phyloP scores from a whole-genome alignment of 257 asterid species.

The Lavandula angustifolia region DNA sequence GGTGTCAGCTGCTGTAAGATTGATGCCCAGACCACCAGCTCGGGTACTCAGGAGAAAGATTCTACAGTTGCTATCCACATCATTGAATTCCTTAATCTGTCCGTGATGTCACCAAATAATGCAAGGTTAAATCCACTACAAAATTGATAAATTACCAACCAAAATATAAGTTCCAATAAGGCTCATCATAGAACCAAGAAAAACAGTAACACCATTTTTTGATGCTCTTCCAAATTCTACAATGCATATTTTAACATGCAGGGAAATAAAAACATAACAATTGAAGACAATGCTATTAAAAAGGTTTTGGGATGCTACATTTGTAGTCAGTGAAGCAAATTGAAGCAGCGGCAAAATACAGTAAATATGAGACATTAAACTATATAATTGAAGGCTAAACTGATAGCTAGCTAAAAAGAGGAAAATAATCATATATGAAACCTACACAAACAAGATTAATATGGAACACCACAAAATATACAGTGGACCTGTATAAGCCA shows the following conservation, averaged over 20 bases:
- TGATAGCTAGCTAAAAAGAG: not conserved
- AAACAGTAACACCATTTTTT: not conserved
- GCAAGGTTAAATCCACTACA: constrained; percentile 21
- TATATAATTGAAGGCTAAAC: constrained; percentile 1
- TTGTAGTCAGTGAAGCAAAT: not conserved
- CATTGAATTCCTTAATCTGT: constrained; percentile 91
- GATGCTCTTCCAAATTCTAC: not conserved
- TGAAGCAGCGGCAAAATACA: constrained; percentile 11
- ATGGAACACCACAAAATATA: constrained; percentile 4
- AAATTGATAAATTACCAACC: constrained; percentile 7
- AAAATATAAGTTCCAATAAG: constrained; percentile 7
- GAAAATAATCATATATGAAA: constrained; percentile 1
- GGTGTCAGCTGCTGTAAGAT: constrained; percentile 98
- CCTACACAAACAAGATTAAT: constrained; percentile 5
- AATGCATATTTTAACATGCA: not conserved
- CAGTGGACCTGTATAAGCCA: not conserved
- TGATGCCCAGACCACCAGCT: constrained; percentile 99
- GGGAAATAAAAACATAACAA: not conserved
- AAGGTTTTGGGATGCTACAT: constrained; percentile 4
- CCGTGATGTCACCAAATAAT: constrained; percentile 26
- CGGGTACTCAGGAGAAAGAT: constrained; percentile 95
- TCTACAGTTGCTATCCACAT: constrained; percentile 55
- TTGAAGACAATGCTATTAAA: not conserved
- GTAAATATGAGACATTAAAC: not conserved
- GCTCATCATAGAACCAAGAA: not conserved